Evolutionary conservation across 228 moss, liverwort and hornwort genomes (phyloP), one percentile per base, ranked within the genome.

Genomic region (Sphagnum magellanicum): DNA sequence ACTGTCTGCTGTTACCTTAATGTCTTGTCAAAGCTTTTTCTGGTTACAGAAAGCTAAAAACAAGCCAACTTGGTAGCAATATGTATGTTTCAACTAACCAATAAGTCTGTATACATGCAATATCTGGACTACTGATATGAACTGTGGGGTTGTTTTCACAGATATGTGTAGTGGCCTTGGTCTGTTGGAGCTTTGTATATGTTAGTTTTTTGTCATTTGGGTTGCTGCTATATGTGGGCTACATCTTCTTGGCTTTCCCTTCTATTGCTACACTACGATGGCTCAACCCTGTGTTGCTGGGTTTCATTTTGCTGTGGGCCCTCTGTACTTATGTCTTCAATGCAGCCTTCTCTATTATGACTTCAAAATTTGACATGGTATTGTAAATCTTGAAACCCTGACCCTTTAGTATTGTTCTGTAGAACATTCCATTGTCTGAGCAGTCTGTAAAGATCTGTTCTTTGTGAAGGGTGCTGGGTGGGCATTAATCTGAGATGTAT

Each of bases 121-220:
- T 32, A 32, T 32, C 32, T 32, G 32, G 32, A 32, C 32, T 32
- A 1, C 32, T 32, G 3, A 32, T 32, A 32, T 32, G 3, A 32
- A 32, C 32, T 32, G 32, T 32, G 32, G 32, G 32, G n/a, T 14
- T 50, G 32, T 10, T 9, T 49, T 69, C 59, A 69, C 88, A 94
- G 94, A 79, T 93, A 46, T 97, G 91, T 77, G 89, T 97, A 68
- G 88, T 97, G 86, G 96, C 96, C 32, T 88, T 97, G 51, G 75
- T 93, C 8, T 89, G 84, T 73, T 97, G 96, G 96, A 97, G 96
- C 78, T 93, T 97, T 72, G 79, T 91, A 48, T 97, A 93, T 85
- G 85, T 91, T 13, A 97, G 96, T 75, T 75, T 97, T 63, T 93
- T 88, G 67, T 91, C 96, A 57, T 97, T 91, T 75, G 84, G 83